Evolutionary conservation across 2,329 filamentous ascomycete genomes (phyloP), one percentile per base, ranked within the genome.

Genomic region (Nothophoma quercina): DNA sequence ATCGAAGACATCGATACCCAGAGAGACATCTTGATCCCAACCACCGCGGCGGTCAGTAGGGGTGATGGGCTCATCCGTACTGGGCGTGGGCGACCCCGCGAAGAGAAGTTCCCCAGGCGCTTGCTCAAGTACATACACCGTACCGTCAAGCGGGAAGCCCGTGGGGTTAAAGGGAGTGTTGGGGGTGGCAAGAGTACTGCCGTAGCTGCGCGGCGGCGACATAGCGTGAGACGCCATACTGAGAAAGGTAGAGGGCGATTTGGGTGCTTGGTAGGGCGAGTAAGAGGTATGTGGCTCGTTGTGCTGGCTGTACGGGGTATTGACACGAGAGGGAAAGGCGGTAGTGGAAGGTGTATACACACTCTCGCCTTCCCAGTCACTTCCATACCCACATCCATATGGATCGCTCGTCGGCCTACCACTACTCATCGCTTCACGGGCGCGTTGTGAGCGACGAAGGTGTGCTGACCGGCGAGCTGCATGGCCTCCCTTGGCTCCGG

Each of bases 401-500:
- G 63, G 63, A 1, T 69, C 57, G 54, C 51, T 63, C n/a, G n/a
- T n/a, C n/a, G n/a, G n/a, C n/a, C n/a, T n/a, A n/a, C n/a, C n/a
- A n/a, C n/a, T n/a, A n/a, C n/a, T n/a, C n/a, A n/a, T n/a, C n/a
- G n/a, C n/a, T n/a, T n/a, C 63, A 4, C 61, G 58, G 22, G 63
- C 43, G 16, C 67, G 60, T 8, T 63, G 57, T 1, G 56, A 52
- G 19, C 65, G 62, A 9, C 65, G 60, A 28, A 65, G 53, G 22
- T 55, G 58, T 9, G 67, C 64, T 4, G 70, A 46, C 13, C 66
- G 65, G n/a, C 66, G 63, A 5, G 77, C 74, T 15, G 76, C 77
- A 48, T 77, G 71, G 7, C 78, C 78, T 22, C 78, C 78, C 58
- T 75, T 79, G 10, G 77, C 72, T 12, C 78, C 77, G 0, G 77